Evolutionary conservation across 257 asterid genomes (phyloP).

Genomic region (Ligustrum vulgare): DNA sequence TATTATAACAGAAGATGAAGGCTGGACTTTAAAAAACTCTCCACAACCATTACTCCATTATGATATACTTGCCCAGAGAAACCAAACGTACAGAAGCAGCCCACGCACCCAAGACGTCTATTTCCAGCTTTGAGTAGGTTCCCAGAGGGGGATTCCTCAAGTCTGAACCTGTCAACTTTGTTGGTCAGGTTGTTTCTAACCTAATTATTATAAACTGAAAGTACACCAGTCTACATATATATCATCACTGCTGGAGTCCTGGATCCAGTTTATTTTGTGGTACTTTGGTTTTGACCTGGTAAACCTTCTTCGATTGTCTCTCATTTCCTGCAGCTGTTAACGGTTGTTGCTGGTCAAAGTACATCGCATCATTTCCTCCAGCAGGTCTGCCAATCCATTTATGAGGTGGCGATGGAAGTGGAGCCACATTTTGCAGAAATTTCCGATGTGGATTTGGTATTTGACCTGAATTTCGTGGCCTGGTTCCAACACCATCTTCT

Average conservation of each 20-base stretch:
- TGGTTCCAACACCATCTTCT: conserved; percentile 39
- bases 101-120: not conserved
- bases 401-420: conserved; percentile 70
- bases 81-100: not conserved
- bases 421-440: conserved; percentile 31
- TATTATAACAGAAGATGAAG: not conserved
- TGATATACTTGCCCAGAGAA: not conserved
- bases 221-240: not conserved
- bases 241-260: conserved; percentile 30
- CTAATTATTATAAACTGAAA: not conserved
- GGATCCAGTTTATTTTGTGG: conserved; percentile 20
- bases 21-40: not conserved
- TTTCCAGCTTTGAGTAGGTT: not conserved
- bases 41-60: not conserved
- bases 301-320: conserved; percentile 55
- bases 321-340: conserved; percentile 33
- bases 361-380: conserved; percentile 26
- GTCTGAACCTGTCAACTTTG: not conserved
- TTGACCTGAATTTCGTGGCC: conserved; percentile 37
- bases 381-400: conserved; percentile 58
- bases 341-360: conserved; percentile 32
- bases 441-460: conserved; percentile 19
- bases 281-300: conserved; percentile 49
- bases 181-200: not conserved
- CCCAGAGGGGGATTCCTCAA: not conserved